Percentiles rank a stretch among this genome's conserved stretches.
These are phyloP conservation scores for Vaccinium darrowii DNA, from an alignment of 148 eudicot genomes.

Conservation along the genomic window DNA sequence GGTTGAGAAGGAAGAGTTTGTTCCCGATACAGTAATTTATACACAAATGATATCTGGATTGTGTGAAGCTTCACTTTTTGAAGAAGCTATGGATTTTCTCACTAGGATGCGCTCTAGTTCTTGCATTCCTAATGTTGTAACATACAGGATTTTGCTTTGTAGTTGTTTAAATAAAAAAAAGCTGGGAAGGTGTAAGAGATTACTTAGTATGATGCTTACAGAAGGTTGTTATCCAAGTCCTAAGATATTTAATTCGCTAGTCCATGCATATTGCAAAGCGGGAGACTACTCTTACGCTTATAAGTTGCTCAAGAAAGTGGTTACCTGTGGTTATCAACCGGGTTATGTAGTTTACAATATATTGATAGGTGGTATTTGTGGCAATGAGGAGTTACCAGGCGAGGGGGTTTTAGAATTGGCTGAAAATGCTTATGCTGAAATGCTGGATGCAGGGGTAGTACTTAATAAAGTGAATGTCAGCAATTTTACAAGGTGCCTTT, in stretches of 20 bases:
- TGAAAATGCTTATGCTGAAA: slow-evolving; percentile 65
- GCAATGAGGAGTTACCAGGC: slow-evolving; percentile 52
- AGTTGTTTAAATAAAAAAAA: slow-evolving; percentile 71
- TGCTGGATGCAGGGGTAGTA: slow-evolving; percentile 64
- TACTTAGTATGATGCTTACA: slow-evolving; percentile 76
- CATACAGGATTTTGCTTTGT: slow-evolving; percentile 71
- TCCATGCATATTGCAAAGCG: slow-evolving; percentile 69
- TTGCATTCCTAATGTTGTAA: slow-evolving; percentile 75
- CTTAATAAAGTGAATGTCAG: slow-evolving; percentile 74
- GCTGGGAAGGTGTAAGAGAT: slow-evolving; percentile 79
- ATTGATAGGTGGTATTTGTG: slow-evolving; percentile 88
- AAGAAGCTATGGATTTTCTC: slow-evolving; percentile 88
- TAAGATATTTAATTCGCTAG: slow-evolving; percentile 69
- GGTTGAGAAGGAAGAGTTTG: slow-evolving; percentile 71
- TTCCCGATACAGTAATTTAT: slow-evolving; percentile 69
- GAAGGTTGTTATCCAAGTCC: slow-evolving; percentile 96
- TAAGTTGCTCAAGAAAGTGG: slow-evolving; percentile 81
- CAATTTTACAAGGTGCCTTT: slow-evolving; percentile 74
- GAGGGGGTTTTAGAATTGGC: slow-evolving; percentile 62
- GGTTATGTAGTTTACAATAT: slow-evolving; percentile 85
- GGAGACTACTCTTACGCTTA: slow-evolving; percentile 77
- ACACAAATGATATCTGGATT: slow-evolving; percentile 89
- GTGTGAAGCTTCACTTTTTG: slow-evolving; percentile 91
- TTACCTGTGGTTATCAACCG: slow-evolving; percentile 58
- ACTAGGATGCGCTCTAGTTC: slow-evolving; percentile 68